Percentiles rank a stretch among this genome's conserved stretches.
Evolutionary conservation across 1,284 basidiomycete species (phyloP).

Genomic region (Cutaneotrichosporon spelunceum): DNA sequence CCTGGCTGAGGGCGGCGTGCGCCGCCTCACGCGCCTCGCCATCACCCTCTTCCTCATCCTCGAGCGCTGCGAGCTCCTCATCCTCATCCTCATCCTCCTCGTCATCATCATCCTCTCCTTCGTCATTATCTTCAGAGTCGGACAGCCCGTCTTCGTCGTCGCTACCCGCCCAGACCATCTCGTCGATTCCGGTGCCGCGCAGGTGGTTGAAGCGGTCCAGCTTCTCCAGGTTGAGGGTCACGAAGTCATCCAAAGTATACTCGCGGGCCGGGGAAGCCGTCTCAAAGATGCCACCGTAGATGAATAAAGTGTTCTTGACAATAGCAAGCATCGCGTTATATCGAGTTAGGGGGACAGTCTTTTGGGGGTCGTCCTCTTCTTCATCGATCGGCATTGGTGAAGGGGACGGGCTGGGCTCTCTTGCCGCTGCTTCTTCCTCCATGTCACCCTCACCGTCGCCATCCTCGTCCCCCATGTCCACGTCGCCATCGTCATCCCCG

Average conservation of each 20-base stretch:
- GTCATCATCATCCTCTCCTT: constrained; percentile 39
- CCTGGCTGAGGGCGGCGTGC: constrained; percentile 29
- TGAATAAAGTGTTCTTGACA: constrained; percentile 77
- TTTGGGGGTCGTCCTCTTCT: constrained; percentile 68
- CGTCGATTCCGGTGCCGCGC: constrained; percentile 64
- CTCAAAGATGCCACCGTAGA: constrained; percentile 86
- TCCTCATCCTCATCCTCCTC: constrained; percentile 37
- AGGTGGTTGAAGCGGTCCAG: constrained; percentile 71
- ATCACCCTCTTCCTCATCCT: constrained; percentile 33
- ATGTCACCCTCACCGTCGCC: constrained; percentile 26
- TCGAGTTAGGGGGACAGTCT: constrained; percentile 68
- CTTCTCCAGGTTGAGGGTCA: constrained; percentile 73
- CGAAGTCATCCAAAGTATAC: constrained; percentile 81
- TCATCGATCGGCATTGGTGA: constrained; percentile 23
- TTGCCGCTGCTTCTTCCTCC: constrained; percentile 17
- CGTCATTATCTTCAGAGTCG: constrained; percentile 58
- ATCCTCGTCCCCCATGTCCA: constrained; percentile 23
- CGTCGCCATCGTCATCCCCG: constrained; percentile 36
- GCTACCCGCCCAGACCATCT: constrained; percentile 61
- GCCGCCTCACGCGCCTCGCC: constrained; percentile 29
- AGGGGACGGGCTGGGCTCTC: constrained; percentile 12
- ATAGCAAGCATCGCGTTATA: constrained; percentile 92
- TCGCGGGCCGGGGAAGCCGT: constrained; percentile 63
- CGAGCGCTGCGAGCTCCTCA: constrained; percentile 36
- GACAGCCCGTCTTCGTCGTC: constrained; percentile 55